These are phyloP conservation scores for Pythium folliculosum DNA, from an alignment of 352 stramenopile species.

Conservation along the genomic window DNA sequence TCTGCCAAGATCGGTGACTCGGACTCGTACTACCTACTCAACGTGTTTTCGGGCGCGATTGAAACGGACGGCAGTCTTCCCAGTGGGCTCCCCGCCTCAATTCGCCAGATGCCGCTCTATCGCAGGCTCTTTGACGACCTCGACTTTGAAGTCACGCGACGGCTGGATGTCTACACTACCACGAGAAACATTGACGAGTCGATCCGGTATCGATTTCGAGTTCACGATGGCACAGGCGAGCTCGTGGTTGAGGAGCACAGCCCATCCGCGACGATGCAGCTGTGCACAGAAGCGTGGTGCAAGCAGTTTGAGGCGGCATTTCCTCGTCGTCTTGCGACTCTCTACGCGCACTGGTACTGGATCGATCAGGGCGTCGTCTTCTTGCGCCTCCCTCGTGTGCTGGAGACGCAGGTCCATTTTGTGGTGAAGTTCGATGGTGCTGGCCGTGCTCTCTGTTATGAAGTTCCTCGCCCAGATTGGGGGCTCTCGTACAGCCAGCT, in stretches of 20 bases:
- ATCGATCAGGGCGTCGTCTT: slow-evolving; percentile 44
- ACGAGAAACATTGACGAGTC: slow-evolving; percentile 28
- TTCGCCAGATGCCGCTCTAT: slow-evolving; percentile 39
- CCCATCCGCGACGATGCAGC: slow-evolving; percentile 28
- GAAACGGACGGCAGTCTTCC: slow-evolving; percentile 44
- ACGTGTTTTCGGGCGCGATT: slow-evolving; percentile 29
- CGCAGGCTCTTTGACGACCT: slow-evolving; percentile 37
- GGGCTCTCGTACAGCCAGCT: slow-evolving; percentile 23
- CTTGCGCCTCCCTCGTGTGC: slow-evolving; percentile 24
- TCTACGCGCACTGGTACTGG: slow-evolving; percentile 61
- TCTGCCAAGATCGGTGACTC: background rate
- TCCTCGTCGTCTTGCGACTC: slow-evolving; percentile 27
- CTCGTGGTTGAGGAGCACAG: slow-evolving; percentile 40
- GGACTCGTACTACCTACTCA: background rate
- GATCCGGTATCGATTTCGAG: slow-evolving; percentile 41
- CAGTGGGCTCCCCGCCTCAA: slow-evolving; percentile 36
- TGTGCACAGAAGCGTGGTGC: slow-evolving; percentile 37
- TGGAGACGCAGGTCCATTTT: slow-evolving; percentile 22
- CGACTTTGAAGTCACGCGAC: slow-evolving; percentile 57
- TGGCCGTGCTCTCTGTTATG: slow-evolving; percentile 27
- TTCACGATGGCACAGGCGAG: slow-evolving; percentile 12
- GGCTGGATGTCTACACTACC: slow-evolving; percentile 34
- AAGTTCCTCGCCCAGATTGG: slow-evolving; percentile 35
- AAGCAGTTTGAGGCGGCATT: slow-evolving; percentile 25
- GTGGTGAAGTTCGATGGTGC: slow-evolving; percentile 6